Conservation (phyloP, 805 yeast species). For the Candida nanaspora region DNA sequence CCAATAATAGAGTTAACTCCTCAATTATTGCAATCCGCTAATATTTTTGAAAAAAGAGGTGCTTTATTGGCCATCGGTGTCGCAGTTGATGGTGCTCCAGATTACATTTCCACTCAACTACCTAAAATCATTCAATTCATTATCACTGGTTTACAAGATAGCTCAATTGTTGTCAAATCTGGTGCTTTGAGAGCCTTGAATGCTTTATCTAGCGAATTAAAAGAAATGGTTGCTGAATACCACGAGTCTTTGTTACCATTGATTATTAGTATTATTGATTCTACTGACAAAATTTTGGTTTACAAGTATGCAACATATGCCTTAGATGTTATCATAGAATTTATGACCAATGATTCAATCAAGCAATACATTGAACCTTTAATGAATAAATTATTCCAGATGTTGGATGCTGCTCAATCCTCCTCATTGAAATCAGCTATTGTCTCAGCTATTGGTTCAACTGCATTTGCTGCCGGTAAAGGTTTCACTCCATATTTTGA, state of each 20-base stretch:
- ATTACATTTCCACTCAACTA: conserved; percentile 71
- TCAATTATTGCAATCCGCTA: conserved; percentile 50
- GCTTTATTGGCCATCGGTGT: conserved; percentile 76
- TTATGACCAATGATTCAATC: conserved; percentile 82
- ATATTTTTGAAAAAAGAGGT: conserved; percentile 79
- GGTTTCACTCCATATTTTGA: conserved; percentile 81
- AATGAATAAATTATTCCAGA: conserved; percentile 80
- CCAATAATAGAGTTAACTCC: conserved; percentile 67
- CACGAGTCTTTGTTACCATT: conserved; percentile 81
- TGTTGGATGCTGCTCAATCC: conserved; percentile 69
- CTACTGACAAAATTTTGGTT: conserved; percentile 73
- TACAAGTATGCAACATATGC: conserved; percentile 90
- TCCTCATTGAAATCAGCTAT: conserved; percentile 73
- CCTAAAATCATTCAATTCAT: conserved; percentile 66
- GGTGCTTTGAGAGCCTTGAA: conserved; percentile 81
- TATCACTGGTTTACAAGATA: conserved; percentile 70
- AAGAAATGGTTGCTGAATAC: conserved; percentile 75
- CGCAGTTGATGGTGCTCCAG: conserved; percentile 91
- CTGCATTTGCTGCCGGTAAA: conserved; percentile 92
- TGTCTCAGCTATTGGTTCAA: conserved; percentile 94
- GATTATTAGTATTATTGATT: conserved; percentile 79
- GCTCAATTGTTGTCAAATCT: conserved; percentile 66
- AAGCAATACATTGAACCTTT: conserved; percentile 74
- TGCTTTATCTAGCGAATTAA: conserved; percentile 75
- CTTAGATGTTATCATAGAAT: conserved; percentile 86